These are phyloP conservation scores for Neurospora sp. DNA, from an alignment of 495 filamentous ascomycete genomes.

Conservation along the genomic window DNA sequence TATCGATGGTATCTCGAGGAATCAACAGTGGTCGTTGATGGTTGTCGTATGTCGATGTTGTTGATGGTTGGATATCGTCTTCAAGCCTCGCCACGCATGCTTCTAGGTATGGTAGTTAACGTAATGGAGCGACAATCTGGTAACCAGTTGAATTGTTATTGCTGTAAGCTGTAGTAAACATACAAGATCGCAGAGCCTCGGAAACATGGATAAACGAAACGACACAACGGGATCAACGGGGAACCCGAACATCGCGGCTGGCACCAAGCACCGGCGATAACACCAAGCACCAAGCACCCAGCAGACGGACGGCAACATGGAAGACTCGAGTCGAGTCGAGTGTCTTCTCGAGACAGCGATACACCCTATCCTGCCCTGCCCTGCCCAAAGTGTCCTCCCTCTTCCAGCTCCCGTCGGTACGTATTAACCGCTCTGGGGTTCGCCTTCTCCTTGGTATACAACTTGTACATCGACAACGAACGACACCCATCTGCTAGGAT, in stretches of 20 bases:
- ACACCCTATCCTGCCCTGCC: not conserved
- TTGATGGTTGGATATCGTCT: too few species aligned
- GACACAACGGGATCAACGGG: not conserved
- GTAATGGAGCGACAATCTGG: not conserved
- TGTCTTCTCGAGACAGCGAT: not conserved
- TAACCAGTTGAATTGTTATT: not conserved
- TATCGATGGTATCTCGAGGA: too few species aligned
- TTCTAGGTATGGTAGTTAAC: not conserved
- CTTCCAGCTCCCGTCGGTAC: not conserved
- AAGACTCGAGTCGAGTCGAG: not conserved
- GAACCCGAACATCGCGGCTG: not conserved
- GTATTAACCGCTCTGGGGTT: fast-evolving
- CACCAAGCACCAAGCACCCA: not conserved
- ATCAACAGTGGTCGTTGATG: too few species aligned
- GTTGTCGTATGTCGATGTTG: too few species aligned
- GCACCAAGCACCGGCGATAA: not conserved
- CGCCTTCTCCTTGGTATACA: not conserved
- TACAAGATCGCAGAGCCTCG: not conserved
- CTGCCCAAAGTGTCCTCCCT: not conserved
- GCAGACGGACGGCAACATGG: not conserved
- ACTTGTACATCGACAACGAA: not conserved
- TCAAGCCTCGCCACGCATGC: not conserved
- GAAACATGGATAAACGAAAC: not conserved
- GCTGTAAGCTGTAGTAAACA: not conserved
- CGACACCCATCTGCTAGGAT: not conserved